Conservation (phyloP, 345 rosid species). For the Corchorus olitorius region DNA sequence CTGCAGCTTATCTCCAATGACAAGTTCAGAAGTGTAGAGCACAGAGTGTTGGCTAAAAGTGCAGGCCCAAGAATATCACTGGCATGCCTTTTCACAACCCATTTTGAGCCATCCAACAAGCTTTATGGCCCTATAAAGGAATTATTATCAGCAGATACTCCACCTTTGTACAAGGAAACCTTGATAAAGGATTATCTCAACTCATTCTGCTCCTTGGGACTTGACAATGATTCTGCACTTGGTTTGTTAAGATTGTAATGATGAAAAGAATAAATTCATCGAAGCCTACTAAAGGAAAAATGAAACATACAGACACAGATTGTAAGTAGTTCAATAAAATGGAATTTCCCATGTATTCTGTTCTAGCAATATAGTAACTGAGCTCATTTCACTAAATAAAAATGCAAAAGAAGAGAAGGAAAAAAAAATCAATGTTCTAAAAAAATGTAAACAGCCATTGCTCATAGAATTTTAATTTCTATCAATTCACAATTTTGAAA, state of each 20-base stretch:
- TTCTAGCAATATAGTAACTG: too few relatives aligned
- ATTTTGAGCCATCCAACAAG: conserved; percentile 6
- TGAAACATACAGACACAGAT: neutral
- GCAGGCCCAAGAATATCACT: conserved; percentile 31
- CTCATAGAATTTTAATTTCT: too few relatives aligned
- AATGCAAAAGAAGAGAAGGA: too few relatives aligned
- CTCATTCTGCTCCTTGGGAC: neutral
- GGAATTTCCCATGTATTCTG: too few relatives aligned
- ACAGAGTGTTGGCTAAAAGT: conserved; percentile 29
- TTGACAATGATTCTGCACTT: conserved; percentile 10
- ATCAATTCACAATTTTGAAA: too few relatives aligned
- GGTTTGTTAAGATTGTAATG: conserved; percentile 1
- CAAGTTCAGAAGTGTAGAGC: conserved; percentile 26
- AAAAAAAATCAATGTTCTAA: too few relatives aligned
- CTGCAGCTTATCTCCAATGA: conserved; percentile 28
- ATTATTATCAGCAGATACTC: conserved; percentile 21
- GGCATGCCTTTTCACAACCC: conserved; percentile 24
- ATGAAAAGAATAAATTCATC: neutral
- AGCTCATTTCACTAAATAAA: too few relatives aligned
- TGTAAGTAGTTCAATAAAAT: neutral
- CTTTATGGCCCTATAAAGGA: conserved; percentile 27
- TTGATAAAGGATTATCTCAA: conserved; percentile 7
- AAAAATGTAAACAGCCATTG: too few relatives aligned
- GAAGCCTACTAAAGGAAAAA: neutral
- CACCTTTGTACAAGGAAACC: conserved; percentile 30